A percentile compares a stretch with the other conserved stretches of the same genome.
phyloP scores from a whole-genome alignment of 2,329 filamentous ascomycete species.

The Paraphaeosphaeria sporulosa region DNA sequence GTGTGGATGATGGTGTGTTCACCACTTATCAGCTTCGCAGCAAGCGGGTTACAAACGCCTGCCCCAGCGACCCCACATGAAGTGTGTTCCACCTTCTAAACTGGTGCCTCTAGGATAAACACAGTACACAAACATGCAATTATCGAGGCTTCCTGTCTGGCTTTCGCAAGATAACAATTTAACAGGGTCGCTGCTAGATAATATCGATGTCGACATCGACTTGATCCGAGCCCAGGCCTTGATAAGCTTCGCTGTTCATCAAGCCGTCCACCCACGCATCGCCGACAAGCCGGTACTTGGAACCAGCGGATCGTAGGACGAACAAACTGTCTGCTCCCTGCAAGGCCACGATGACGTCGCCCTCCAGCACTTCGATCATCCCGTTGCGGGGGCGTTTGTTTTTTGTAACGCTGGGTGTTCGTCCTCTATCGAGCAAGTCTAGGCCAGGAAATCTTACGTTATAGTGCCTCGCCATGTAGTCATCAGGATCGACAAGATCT shows the following conservation, averaged over 20 bases:
- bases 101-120: too few relatives aligned
- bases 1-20: not conserved
- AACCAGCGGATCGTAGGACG: not conserved
- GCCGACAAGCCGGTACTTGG: not conserved
- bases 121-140: not conserved
- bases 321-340: not conserved
- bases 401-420: not conserved
- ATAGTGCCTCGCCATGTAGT: not conserved
- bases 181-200: not conserved
- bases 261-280: not conserved
- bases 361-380: not conserved
- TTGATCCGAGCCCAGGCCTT: not conserved
- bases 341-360: not conserved
- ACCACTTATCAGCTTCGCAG: too few relatives aligned
- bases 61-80: too few relatives aligned
- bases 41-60: too few relatives aligned
- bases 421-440: too few relatives aligned
- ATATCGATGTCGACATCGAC: not conserved
- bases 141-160: not conserved
- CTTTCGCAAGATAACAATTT: not conserved
- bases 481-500: not conserved
- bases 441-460: too few relatives aligned
- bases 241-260: not conserved
- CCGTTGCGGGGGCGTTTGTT: not conserved
- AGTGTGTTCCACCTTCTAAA: too few relatives aligned